Conservation (phyloP, 352 stramenopile genomes). For the Phytophthora pseudosyringae region DNA sequence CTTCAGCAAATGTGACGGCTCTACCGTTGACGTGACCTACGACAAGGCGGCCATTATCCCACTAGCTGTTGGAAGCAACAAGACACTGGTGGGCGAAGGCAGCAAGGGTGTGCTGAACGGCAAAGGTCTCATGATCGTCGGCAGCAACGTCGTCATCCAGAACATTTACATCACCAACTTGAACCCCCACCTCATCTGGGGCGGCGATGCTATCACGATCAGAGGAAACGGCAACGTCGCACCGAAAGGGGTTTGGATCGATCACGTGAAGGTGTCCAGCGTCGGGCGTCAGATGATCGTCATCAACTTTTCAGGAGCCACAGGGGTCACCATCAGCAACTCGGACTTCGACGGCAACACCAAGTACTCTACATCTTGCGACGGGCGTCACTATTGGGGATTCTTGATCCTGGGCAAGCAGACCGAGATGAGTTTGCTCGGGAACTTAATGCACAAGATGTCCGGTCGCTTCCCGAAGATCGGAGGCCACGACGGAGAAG, state of each 20-base stretch:
- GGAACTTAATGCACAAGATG: constrained; percentile 53
- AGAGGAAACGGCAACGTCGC: constrained; percentile 21
- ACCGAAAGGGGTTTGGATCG: constrained; percentile 48
- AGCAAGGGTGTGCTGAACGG: constrained; percentile 43
- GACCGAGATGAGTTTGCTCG: constrained; percentile 48
- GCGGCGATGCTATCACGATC: constrained; percentile 37
- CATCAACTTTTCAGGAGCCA: constrained; percentile 32
- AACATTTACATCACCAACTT: constrained; percentile 66
- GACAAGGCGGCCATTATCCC: constrained; percentile 41
- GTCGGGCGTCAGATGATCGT: constrained; percentile 54
- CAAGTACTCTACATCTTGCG: constrained; percentile 43
- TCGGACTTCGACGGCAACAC: constrained; percentile 56
- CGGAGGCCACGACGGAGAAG: constrained; percentile 15
- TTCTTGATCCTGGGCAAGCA: constrained; percentile 41
- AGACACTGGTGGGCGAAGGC: constrained; percentile 53
- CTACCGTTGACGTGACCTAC: constrained; percentile 43
- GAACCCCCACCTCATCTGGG: constrained; percentile 58
- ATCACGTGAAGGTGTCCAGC: constrained; percentile 55
- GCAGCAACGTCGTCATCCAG: constrained; percentile 59
- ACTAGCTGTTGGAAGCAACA: constrained; percentile 40
- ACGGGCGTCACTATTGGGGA: constrained; percentile 55
- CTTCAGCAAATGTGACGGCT: constrained; percentile 43
- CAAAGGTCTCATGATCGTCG: constrained; percentile 46
- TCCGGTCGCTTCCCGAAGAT: constrained; percentile 55
- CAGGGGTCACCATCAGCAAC: constrained; percentile 51